Evolutionary conservation across 2,329 filamentous ascomycete species (phyloP), one percentile per base, ranked within the genome.

Genomic region (Apiospora koreana): DNA sequence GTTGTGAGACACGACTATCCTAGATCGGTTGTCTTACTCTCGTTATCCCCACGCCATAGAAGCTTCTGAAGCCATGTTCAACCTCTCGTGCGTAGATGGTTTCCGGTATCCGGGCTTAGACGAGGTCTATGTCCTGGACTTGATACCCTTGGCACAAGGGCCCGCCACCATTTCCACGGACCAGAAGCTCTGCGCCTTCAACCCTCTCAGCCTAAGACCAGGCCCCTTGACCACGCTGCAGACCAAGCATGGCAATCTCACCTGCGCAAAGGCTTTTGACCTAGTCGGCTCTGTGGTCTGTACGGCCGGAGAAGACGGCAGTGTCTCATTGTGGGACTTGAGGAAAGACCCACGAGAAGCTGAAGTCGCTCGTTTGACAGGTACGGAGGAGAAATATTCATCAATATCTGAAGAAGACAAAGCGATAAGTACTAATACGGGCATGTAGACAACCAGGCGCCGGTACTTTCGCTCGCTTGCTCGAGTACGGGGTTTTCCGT

Each of bases 291-390:
- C 85, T 5, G 77, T 91, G 25, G 83, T 94, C 7, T 89, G 88
- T 71, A 94, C 93, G 0, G 88, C 92, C 0, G 93, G 93, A 65
- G 88, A 92, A 78, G 91, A 94, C 77, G 93, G 93, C 9, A 83
- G 85, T 10, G 86, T 94, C 14, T 86, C 83, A 0, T 81, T 92
- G 65, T 92, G 91, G 89, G 92, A 94, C 81, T 77, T 91, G 73
- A 85, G 91, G 71, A 82, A 80, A 42, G 81, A 84, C 12, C 75
- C 79, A 0, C 75, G 74, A 10, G 76, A 77, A 41, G 82, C 83
- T 3, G 79, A 81, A 69, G 84, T 84, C 7, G 81, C 83, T 10
- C 81, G 82, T 72, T 84, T 86, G 78, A 79, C 79, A 75, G 85
- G 81, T 88, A 80, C 74, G 84, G 23, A 72, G 77, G 54, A 78